phyloP scores from a whole-genome alignment of 2,329 filamentous ascomycete genomes.

The Sclerotinia nivalis region DNA sequence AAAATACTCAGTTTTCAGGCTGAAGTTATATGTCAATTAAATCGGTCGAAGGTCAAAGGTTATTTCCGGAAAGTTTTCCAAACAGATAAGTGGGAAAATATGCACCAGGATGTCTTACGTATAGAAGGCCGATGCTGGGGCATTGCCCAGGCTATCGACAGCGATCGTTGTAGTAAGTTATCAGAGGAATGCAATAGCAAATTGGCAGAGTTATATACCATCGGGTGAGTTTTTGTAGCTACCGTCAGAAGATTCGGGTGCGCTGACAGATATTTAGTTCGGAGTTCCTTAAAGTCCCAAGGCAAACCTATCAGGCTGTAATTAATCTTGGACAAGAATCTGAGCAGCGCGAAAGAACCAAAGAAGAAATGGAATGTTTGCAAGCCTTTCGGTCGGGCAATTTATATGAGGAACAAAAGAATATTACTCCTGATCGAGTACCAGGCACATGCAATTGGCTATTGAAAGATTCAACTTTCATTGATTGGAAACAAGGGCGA shows the following conservation, averaged over 20 bases:
- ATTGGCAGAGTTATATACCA: background rate
- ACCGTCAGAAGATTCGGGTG: background rate
- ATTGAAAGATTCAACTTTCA: background rate
- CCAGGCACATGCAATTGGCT: background rate
- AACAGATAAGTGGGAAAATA: background rate
- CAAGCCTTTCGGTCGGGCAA: background rate
- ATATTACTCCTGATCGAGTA: background rate
- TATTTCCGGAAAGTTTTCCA: conserved; percentile 6
- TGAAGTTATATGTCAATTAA: background rate
- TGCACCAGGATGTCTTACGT: background rate
- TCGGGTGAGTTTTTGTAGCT: background rate
- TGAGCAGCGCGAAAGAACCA: background rate
- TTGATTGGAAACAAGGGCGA: background rate
- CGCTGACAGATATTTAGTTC: background rate
- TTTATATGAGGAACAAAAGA: conserved; percentile 1
- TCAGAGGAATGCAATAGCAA: background rate
- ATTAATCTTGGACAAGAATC: background rate
- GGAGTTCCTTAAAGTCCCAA: background rate
- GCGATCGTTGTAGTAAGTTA: background rate
- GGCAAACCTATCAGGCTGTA: background rate
- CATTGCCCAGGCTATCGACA: background rate
- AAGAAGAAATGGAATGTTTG: background rate
- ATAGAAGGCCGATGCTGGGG: background rate
- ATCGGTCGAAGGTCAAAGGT: background rate
- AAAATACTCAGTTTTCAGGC: conserved; percentile 8